Percentiles rank a stretch among this genome's conserved stretches.
phyloP scores from a whole-genome alignment of 164 flowering plant species.

The Paratinospora sagittata region DNA sequence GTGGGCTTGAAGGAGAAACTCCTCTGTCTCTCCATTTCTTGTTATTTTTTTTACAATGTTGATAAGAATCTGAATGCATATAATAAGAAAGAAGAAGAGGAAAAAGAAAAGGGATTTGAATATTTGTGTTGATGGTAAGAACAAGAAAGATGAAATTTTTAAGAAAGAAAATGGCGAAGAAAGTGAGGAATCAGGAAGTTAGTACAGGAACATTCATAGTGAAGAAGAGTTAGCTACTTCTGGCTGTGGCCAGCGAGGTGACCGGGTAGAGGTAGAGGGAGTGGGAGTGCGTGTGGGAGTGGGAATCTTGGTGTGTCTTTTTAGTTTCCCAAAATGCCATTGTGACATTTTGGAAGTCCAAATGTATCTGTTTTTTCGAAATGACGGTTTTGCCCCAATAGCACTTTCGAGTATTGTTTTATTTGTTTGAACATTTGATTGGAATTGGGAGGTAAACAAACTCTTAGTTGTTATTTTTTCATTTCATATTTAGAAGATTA shows the following conservation, averaged over 20 bases:
- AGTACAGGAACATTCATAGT: too few relatives aligned
- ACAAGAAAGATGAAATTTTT: too few relatives aligned
- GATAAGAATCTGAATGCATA: not conserved
- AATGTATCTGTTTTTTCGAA: not conserved
- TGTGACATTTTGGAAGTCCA: not conserved
- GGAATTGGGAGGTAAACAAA: too few relatives aligned
- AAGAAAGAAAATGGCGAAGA: not conserved
- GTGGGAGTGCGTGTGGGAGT: too few relatives aligned
- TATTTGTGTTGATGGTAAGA: not conserved
- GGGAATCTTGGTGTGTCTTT: not conserved
- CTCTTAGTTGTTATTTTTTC: too few relatives aligned
- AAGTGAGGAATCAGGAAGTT: not conserved
- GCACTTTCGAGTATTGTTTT: too few relatives aligned
- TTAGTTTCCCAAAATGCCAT: not conserved
- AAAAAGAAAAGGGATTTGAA: not conserved
- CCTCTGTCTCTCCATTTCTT: conserved; percentile 64
- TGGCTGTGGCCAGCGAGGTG: not conserved
- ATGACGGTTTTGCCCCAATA: too few relatives aligned
- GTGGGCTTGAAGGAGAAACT: conserved; percentile 63
- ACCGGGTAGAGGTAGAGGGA: not conserved
- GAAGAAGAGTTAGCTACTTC: not conserved
- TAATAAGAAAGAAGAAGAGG: not conserved
- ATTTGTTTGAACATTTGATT: too few relatives aligned
- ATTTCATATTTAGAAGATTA: too few relatives aligned
- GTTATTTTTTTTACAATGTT: not conserved